These are phyloP conservation scores for Suillus cothurnatus DNA, from an alignment of 768 basidiomycete genomes.

Conservation along the genomic window DNA sequence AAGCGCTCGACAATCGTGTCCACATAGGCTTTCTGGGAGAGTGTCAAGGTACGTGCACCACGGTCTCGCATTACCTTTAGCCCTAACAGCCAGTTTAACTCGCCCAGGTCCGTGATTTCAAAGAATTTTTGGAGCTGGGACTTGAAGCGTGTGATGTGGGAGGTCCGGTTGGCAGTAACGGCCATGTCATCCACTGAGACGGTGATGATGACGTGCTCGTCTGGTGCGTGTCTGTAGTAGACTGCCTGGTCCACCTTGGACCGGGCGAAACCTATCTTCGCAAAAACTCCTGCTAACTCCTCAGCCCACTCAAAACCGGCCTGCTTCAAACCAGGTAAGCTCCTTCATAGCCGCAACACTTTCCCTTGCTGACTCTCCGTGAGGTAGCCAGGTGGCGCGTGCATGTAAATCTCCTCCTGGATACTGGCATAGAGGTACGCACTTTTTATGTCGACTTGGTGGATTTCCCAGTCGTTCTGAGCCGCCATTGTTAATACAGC, in stretches of 20 bases:
- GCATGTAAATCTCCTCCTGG: constrained; percentile 40
- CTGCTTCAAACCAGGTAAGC: constrained; percentile 45
- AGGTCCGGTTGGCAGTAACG: constrained; percentile 23
- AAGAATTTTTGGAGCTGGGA: constrained; percentile 3
- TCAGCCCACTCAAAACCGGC: constrained; percentile 36
- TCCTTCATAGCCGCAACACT: constrained; percentile 23
- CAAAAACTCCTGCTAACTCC: not conserved
- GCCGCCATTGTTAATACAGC: constrained; percentile 10
- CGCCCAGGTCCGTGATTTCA: constrained; percentile 18
- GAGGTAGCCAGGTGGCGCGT: constrained; percentile 33
- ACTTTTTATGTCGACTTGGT: constrained; percentile 17
- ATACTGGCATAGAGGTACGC: constrained; percentile 19
- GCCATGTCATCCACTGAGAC: constrained; percentile 36
- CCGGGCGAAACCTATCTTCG: not conserved
- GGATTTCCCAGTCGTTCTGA: constrained; percentile 11
- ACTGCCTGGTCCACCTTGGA: not conserved
- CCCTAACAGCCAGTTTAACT: constrained; percentile 24
- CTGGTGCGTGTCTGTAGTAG: not conserved
- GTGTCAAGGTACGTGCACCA: constrained; percentile 2
- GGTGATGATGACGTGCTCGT: constrained; percentile 29
- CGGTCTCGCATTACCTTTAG: constrained; percentile 23
- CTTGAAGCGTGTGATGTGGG: not conserved
- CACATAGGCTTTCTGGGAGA: constrained; percentile 27
- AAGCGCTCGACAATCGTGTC: constrained; percentile 21
- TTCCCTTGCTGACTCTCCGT: constrained; percentile 21